Percentiles rank a stretch among this genome's conserved stretches.
Conservation (phyloP, 768 basidiomycete genomes). For the Xerocomellus intermedius region DNA sequence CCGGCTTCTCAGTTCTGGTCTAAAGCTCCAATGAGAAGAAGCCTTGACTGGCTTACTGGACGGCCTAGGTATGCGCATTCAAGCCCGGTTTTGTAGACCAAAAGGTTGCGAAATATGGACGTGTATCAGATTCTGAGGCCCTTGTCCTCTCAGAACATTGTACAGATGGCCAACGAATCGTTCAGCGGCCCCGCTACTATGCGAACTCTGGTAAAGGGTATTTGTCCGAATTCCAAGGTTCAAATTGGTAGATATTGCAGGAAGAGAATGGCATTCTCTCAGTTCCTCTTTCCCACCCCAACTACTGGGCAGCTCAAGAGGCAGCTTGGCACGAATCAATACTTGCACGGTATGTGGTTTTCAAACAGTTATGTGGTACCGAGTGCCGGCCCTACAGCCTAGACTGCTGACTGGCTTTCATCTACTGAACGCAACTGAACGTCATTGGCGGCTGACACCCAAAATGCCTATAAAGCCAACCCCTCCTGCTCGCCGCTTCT, state of each 20-base stretch:
- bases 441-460: slow-evolving; percentile 10
- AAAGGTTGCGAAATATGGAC: no score
- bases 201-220: neutral
- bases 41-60: no score
- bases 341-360: neutral
- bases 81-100: no score
- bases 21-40: no score
- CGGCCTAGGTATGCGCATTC: no score
- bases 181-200: neutral
- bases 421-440: neutral
- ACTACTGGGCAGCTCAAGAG: neutral
- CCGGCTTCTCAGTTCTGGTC: no score
- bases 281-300: neutral
- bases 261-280: neutral
- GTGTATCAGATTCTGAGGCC: neutral
- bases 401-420: neutral
- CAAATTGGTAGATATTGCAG: neutral
- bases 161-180: neutral
- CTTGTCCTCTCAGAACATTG: neutral
- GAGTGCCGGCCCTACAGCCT: no score
- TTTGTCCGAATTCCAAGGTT: neutral
- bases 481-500: neutral
- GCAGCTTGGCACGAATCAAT: neutral
- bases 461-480: slow-evolving; percentile 1
- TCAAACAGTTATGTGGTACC: neutral